Percentiles rank a stretch among this genome's conserved stretches.
phyloP scores from a whole-genome alignment of 768 basidiomycete species.

The Pleurotus tuoliensis region DNA sequence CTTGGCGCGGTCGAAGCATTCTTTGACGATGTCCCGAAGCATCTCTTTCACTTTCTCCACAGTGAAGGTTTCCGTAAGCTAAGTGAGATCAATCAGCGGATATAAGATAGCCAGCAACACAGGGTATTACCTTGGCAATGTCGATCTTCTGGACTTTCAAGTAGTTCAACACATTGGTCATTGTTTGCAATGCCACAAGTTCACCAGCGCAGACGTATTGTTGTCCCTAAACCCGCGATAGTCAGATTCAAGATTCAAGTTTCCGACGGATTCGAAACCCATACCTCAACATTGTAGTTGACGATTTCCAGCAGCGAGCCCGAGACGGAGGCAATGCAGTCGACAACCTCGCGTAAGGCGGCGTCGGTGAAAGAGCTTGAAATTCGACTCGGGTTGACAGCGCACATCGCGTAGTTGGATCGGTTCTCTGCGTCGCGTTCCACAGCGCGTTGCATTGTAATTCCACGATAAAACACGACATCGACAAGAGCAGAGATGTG shows the following conservation, averaged over 20 bases:
- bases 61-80: conserved; percentile 86
- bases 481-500: conserved; percentile 94
- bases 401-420: conserved; percentile 98
- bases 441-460: conserved; percentile 99
- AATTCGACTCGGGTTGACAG: conserved; percentile 96
- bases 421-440: conserved; percentile 91
- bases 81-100: conserved; percentile 7
- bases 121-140: conserved; percentile 63
- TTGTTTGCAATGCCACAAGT: conserved; percentile 84
- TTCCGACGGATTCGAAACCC: conserved; percentile 11
- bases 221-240: conserved; percentile 64
- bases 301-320: conserved; percentile 93
- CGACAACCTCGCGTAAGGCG: conserved; percentile 96
- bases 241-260: not conserved
- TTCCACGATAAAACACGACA: conserved; percentile 98
- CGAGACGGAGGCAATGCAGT: conserved; percentile 75
- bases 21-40: conserved; percentile 86
- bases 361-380: conserved; percentile 92
- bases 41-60: conserved; percentile 96
- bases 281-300: conserved; percentile 90
- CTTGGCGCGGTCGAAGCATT: conserved; percentile 70
- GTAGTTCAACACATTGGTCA: conserved; percentile 96
- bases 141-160: conserved; percentile 96
- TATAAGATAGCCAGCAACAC: not conserved
- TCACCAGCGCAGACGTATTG: conserved; percentile 99